Percentiles rank a stretch among this genome's conserved stretches.
These are phyloP conservation scores for Yamadazyma spencermartinsiae DNA, from an alignment of 1,139 yeast species.

Conservation along the genomic window DNA sequence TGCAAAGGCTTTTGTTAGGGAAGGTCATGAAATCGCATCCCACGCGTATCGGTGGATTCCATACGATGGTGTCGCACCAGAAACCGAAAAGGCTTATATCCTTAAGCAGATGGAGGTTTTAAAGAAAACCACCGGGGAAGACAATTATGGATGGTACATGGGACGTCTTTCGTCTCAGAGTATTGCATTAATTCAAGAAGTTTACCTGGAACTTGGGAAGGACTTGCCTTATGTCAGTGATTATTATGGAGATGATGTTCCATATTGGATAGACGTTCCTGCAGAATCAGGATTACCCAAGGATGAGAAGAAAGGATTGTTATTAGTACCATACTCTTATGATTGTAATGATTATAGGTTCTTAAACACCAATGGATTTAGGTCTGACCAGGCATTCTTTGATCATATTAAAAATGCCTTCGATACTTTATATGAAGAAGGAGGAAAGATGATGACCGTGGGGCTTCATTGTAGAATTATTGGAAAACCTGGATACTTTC, in stretches of 20 bases:
- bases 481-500: slow-evolving; percentile 37
- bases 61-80: slow-evolving; percentile 21
- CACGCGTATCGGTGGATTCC: slow-evolving; percentile 41
- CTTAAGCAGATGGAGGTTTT: slow-evolving; percentile 16
- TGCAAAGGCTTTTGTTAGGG: slow-evolving; percentile 32
- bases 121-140: slow-evolving; percentile 16
- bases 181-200: slow-evolving; percentile 17
- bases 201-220: slow-evolving; percentile 16
- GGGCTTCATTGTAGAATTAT: slow-evolving; percentile 37
- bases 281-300: slow-evolving; percentile 19
- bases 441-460: slow-evolving; percentile 37
- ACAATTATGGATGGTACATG: slow-evolving; percentile 19
- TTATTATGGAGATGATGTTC: slow-evolving; percentile 20
- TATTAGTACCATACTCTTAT: slow-evolving; percentile 18
- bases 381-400: slow-evolving; percentile 17
- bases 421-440: slow-evolving; percentile 36
- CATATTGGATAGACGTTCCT: slow-evolving; percentile 19
- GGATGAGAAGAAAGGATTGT: slow-evolving; percentile 18
- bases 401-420: slow-evolving; percentile 28
- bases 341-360: slow-evolving; percentile 19
- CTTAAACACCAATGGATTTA: slow-evolving; percentile 17
- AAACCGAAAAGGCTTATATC: slow-evolving; percentile 19
- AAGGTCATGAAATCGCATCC: slow-evolving; percentile 39
- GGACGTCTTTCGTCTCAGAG: slow-evolving; percentile 20
- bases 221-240: slow-evolving; percentile 20